Base-by-base conservation (phyloP, 2,329 filamentous ascomycete species). In the Stagonosporopsis vannaccii region DNA sequence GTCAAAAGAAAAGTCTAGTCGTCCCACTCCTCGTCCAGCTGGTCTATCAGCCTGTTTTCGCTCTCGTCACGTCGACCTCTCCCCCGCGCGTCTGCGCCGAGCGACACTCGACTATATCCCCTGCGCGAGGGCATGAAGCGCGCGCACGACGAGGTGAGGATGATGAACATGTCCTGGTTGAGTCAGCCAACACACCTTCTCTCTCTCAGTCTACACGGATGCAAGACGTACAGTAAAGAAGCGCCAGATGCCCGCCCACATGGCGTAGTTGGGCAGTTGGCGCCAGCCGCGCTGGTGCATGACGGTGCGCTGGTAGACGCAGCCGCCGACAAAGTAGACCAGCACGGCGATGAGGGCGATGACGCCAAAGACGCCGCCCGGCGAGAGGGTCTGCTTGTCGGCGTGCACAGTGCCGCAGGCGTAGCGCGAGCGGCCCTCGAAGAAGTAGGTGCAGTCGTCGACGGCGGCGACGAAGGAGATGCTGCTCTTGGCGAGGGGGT, bases 21-120 rank as follows among this genome's bases (percentile, higher is more conserved):
- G 67, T 97, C 93, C 94, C 94, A 98, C 74, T 97, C 93, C 75
- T 98, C 94, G 70, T 98, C 95, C 57, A 97, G 82, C 76, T 97
- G 92, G 75, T 98, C 94, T 74, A 99, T 98, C 67, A 98, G 79
- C 61, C 92, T 82, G 76, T 98, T 97, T 78, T 98, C 95, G 51
- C 92, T 93, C 56, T 97, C 94, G 6, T 84, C 77, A 22, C 79
- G 73, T 12, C 79, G 72, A 2, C 76, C 74, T 19, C 79, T 74
- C 11, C 76, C 74, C 43, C 79, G 70, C 33, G 74, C 73, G 32
- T 79, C 78, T 23, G 75, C 66, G 32, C 75, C 74, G 4, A 74
- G 88, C 61, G 83, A 84, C 22, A 93, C 79, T 37, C 87, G 81
- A 56, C 82, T 85, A 74, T 93, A 93, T 9, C 90, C 89, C 51